Evolutionary conservation across 352 stramenopile genomes (phyloP), one percentile per base, ranked within the genome.

Genomic region (Phytopythium delawarense): DNA sequence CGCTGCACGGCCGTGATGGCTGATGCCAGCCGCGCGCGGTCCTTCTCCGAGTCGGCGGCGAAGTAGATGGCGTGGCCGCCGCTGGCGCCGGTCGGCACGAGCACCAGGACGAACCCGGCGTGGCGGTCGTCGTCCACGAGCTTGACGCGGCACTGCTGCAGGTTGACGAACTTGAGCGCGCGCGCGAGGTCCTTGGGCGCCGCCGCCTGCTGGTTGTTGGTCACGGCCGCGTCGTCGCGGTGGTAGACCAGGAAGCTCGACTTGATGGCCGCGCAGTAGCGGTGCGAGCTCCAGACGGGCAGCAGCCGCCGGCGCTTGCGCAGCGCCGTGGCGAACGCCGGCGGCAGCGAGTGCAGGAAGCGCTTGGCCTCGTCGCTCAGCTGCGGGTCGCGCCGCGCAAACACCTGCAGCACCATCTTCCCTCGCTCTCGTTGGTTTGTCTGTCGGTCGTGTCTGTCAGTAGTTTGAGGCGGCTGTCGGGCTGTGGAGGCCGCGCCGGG

Each of bases 241-340:
- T 91, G 91, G 72, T 92, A 96, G 21, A 96, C 71, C 45, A 96
- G 63, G 63, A 73, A 96, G 46, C 77, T 91, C 57, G 87, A 91
- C 69, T 96, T 96, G 76, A 96, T 92, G 83, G 92, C 83, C 55
- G 78, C 66, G 70, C 85, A 93, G 72, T 96, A 96, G 71, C 89
- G 92, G 66, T 89, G 67, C 35, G 83, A 91, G 68, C 78, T 88
- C 87, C 87, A 96, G 4, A 94, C 82, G 1, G 83, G 87, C 39
- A 94, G 64, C 12, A 96, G 44, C 50, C 92, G 86, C 15, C 87
- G 74, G 30, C 81, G 84, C 74, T 96, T 96, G 67, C 85, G 84
- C 57, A 94, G 91, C n/a, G 90, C 45, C 57, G 90, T 90, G 51
- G 91, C 78, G 56, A 91, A 92, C n/a, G 83, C 83, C 21, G 84